Evolutionary conservation across 2,329 filamentous ascomycete genomes (phyloP).

Genomic region (Aureobasidium sp.): DNA sequence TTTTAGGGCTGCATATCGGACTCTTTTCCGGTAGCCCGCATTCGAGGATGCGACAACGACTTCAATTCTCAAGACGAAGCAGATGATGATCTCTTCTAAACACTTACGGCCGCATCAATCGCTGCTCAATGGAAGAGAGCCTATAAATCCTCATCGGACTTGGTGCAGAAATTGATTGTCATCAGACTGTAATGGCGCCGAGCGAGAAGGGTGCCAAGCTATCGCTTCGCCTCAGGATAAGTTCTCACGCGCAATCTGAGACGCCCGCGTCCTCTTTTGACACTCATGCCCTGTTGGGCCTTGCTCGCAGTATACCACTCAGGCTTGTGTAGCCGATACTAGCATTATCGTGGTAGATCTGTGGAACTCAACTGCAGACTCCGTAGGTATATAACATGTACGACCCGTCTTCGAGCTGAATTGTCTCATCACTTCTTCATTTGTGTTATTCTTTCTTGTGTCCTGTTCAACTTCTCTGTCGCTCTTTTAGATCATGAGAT

Average conservation of each 20-base stretch:
- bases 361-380: background rate
- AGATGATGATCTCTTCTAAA: background rate
- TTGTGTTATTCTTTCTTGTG: background rate
- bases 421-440: slow-evolving; percentile 5
- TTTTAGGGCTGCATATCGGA: slow-evolving; percentile 5
- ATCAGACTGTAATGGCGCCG: background rate
- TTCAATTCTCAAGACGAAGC: background rate
- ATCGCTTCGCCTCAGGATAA: slow-evolving; percentile 6
- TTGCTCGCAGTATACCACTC: background rate
- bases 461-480: background rate
- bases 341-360: background rate
- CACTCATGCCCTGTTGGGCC: background rate
- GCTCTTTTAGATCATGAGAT: slow-evolving; percentile 22
- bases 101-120: background rate
- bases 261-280: slow-evolving; percentile 7
- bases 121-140: background rate
- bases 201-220: background rate
- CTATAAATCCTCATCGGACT: background rate
- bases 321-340: slow-evolving; percentile 9
- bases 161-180: background rate
- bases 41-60: background rate
- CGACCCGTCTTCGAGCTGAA: background rate
- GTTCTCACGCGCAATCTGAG: slow-evolving; percentile 8
- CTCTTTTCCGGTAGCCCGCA: background rate
- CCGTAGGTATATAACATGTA: slow-evolving; percentile 3